Evolutionary conservation across 202 grass and related monocot genomes (phyloP).

Genomic region (Elaeis oleifera): DNA sequence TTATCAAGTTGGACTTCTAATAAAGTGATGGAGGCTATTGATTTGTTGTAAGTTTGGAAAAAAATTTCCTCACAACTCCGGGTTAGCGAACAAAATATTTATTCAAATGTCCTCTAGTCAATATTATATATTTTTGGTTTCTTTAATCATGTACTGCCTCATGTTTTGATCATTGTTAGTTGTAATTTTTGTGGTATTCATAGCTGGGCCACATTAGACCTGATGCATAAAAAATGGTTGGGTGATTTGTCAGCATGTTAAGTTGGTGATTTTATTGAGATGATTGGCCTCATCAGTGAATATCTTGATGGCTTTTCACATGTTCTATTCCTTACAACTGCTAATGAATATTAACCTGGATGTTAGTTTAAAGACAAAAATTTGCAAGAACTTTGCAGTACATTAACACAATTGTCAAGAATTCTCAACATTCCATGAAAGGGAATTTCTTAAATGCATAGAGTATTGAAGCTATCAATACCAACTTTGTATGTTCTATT

Average conservation of each 20-base stretch:
- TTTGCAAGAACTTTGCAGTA: slow-evolving; percentile 47
- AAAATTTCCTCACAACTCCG: no score
- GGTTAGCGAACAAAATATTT: no score
- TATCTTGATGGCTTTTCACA: slow-evolving; percentile 34
- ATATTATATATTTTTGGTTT: neutral
- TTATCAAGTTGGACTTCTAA: neutral
- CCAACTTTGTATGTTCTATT: slow-evolving; percentile 97
- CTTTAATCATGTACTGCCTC: slow-evolving; percentile 1
- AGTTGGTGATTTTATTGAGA: slow-evolving; percentile 71
- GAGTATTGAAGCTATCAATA: slow-evolving; percentile 88
- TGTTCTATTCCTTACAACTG: neutral
- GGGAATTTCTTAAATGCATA: slow-evolving; percentile 88
- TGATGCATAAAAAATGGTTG: slow-evolving; percentile 65
- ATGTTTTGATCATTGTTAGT: neutral
- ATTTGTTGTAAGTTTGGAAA: no score
- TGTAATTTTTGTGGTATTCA: neutral
- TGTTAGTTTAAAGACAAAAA: neutral
- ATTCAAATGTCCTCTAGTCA: no score
- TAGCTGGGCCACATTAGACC: slow-evolving; percentile 71
- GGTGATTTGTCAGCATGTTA: slow-evolving; percentile 72
- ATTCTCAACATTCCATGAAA: slow-evolving; percentile 93
- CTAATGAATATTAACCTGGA: neutral
- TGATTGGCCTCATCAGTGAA: slow-evolving; percentile 97
- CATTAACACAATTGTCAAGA: slow-evolving; percentile 93
- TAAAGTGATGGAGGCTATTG: neutral